Percentiles rank a stretch among this genome's conserved stretches.
Evolutionary conservation across 139 green algal species (phyloP).

Genomic region (Deuterostichococcus epilithicus): DNA sequence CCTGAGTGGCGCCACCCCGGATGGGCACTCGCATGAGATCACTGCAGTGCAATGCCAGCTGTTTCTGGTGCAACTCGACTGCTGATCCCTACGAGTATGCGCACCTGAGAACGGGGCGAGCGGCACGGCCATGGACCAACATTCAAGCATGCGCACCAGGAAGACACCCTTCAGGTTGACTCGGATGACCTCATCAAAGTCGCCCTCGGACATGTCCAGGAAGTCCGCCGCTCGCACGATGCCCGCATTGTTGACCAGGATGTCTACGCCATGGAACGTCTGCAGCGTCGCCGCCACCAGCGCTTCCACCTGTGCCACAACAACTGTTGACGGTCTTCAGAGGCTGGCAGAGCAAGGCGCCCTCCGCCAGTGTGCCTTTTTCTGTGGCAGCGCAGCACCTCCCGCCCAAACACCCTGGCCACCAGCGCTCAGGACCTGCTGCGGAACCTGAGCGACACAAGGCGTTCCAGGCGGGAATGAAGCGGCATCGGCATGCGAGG

Average conservation of each 20-base stretch:
- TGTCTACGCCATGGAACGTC: slow-evolving; percentile 63
- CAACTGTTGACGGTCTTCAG: too few species aligned
- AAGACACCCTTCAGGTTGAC: slow-evolving; percentile 90
- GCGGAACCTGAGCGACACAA: too few species aligned
- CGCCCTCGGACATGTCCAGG: slow-evolving; percentile 79
- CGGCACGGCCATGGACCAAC: background rate
- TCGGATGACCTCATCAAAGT: slow-evolving; percentile 72
- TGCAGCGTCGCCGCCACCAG: slow-evolving; percentile 49
- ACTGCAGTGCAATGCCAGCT: background rate
- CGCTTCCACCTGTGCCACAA: slow-evolving; percentile 43
- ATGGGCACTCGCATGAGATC: background rate
- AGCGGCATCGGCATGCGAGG: too few species aligned
- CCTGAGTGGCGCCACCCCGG: background rate
- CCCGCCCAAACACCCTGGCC: too few species aligned
- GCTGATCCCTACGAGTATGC: too few species aligned
- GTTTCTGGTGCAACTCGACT: too few species aligned
- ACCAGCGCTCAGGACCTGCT: too few species aligned
- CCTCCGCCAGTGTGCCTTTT: too few species aligned
- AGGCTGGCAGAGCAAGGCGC: too few species aligned
- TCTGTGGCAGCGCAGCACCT: too few species aligned
- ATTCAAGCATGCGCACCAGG: slow-evolving; percentile 32
- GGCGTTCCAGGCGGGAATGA: too few species aligned
- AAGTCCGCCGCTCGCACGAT: slow-evolving; percentile 64
- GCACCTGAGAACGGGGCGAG: slow-evolving; percentile 1
- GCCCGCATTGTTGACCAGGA: slow-evolving; percentile 56